Conservation (phyloP, 495 filamentous ascomycete genomes). For the Tuber aestivum region DNA sequence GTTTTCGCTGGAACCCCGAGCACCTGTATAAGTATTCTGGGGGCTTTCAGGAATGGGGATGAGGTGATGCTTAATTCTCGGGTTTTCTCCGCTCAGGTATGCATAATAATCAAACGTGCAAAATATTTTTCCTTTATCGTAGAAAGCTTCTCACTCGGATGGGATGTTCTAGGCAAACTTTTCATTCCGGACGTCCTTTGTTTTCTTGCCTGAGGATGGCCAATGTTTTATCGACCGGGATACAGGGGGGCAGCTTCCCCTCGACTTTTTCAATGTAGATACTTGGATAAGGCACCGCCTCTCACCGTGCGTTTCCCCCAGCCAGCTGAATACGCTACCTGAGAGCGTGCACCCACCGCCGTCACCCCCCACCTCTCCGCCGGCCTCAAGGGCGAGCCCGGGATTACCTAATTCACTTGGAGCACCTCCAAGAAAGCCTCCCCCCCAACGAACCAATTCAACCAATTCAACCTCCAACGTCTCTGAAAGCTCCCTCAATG, state of each 20-base stretch:
- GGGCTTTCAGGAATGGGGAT: constrained; percentile 83
- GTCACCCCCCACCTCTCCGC: constrained; percentile 12
- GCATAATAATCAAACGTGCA: not conserved
- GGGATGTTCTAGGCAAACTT: constrained; percentile 62
- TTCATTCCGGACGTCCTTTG: constrained; percentile 77
- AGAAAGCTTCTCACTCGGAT: not conserved
- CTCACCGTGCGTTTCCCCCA: constrained; percentile 63
- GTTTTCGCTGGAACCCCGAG: constrained; percentile 80
- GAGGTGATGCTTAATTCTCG: constrained; percentile 83
- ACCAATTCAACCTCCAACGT: constrained; percentile 49
- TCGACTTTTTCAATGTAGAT: constrained; percentile 77
- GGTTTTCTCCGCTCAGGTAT: constrained; percentile 73
- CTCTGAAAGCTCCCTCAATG: constrained; percentile 44
- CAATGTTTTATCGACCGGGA: constrained; percentile 79
- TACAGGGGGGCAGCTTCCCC: constrained; percentile 71
- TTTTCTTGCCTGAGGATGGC: constrained; percentile 80
- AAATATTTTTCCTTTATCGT: not conserved
- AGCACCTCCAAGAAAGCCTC: constrained; percentile 8
- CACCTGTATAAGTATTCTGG: constrained; percentile 83
- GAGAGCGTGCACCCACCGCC: constrained; percentile 36
- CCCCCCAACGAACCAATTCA: constrained; percentile 46
- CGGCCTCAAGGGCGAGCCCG: constrained; percentile 9
- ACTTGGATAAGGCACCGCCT: constrained; percentile 74
- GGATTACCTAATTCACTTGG: constrained; percentile 21
- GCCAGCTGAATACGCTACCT: constrained; percentile 51